phyloP scores from a whole-genome alignment of 2,329 filamentous ascomycete species.

The Fusarium equiseti region DNA sequence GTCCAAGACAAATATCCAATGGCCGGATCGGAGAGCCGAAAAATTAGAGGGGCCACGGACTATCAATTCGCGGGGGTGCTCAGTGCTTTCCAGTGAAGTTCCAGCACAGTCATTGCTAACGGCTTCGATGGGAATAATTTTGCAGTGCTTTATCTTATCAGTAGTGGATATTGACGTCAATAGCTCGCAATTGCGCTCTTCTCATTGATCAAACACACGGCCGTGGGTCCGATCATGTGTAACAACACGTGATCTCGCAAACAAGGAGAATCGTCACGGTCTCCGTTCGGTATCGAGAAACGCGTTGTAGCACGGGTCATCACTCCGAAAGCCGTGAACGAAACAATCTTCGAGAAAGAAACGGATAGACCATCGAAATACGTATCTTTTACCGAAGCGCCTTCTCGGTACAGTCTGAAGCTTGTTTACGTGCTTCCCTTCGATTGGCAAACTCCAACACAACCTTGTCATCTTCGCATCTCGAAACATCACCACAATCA shows the following conservation, averaged over 20 bases:
- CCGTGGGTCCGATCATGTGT: conserved; percentile 35
- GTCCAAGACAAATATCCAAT: conserved; percentile 29
- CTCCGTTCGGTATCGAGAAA: conserved; percentile 14
- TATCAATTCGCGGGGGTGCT: conserved; percentile 24
- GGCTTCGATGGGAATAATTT: conserved; percentile 5
- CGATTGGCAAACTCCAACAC: not conserved
- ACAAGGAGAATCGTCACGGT: conserved; percentile 10
- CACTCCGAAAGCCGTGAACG: conserved; percentile 27
- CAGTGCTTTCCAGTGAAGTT: not conserved
- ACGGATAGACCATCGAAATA: conserved; percentile 8
- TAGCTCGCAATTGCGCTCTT: not conserved
- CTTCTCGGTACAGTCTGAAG: not conserved
- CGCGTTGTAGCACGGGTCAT: conserved; percentile 33
- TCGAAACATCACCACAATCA: conserved; percentile 41
- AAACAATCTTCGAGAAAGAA: not conserved
- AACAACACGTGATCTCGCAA: not conserved
- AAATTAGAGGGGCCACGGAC: conserved; percentile 41
- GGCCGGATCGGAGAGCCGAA: conserved; percentile 44
- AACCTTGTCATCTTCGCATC: not conserved
- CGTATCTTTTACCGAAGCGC: not conserved
- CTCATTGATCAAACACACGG: conserved; percentile 4
- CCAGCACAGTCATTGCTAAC: too few relatives aligned
- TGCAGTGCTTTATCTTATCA: conserved; percentile 38
- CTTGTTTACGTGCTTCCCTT: not conserved
- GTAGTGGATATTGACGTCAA: conserved; percentile 35